A percentile compares a stretch with the other conserved stretches of the same genome.
Evolutionary conservation across 352 stramenopile species (phyloP).

Genomic region (Globisporangium apiculatum): DNA sequence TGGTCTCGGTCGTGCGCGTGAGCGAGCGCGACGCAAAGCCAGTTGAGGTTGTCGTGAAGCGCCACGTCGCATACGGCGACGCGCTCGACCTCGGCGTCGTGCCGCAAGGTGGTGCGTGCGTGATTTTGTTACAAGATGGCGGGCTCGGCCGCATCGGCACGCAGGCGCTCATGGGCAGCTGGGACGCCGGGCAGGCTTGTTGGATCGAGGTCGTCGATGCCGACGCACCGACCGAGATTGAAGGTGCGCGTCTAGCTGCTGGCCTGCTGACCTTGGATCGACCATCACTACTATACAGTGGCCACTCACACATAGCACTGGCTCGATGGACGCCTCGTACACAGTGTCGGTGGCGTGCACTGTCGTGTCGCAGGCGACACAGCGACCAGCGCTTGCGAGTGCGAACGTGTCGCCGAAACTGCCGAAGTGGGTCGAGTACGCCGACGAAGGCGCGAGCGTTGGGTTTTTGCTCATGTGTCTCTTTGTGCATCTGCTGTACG

Average conservation of each 20-base stretch:
- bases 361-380: constrained; percentile 39
- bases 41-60: constrained; percentile 62
- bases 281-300: too few species aligned
- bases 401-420: constrained; percentile 24
- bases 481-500: constrained; percentile 78
- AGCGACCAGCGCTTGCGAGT: constrained; percentile 18
- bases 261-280: too few species aligned
- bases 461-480: constrained; percentile 80
- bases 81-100: constrained; percentile 70
- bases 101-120: constrained; percentile 62
- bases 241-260: constrained; percentile 21
- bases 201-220: constrained; percentile 75
- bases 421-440: constrained; percentile 66
- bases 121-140: constrained; percentile 72
- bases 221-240: constrained; percentile 59
- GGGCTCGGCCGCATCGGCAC: constrained; percentile 69
- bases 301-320: too few species aligned
- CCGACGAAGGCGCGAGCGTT: constrained; percentile 72
- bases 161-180: constrained; percentile 79
- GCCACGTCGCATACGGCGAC: constrained; percentile 62
- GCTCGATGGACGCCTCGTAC: not conserved
- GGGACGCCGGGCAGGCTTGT: constrained; percentile 63
- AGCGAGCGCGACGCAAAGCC: constrained; percentile 52
- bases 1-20: constrained; percentile 68
- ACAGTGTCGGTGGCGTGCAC: constrained; percentile 71